Evolutionary conservation across 805 yeast species (phyloP).

Genomic region (Cephaloascus fragrans): DNA sequence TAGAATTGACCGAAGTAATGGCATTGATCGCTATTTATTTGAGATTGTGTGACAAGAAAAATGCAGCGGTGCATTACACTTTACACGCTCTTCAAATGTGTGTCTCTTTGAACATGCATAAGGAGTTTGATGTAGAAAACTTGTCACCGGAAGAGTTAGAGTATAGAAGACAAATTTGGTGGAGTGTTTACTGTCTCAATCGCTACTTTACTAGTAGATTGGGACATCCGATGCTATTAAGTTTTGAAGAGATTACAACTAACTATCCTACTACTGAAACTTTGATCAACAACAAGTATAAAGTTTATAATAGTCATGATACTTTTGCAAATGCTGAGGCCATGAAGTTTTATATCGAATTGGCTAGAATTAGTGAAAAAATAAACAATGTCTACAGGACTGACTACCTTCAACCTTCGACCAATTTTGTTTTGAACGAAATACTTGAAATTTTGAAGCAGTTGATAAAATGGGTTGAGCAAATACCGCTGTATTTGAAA

Average conservation of each 20-base stretch:
- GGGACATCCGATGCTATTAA: slow-evolving; percentile 15
- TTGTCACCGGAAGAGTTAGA: slow-evolving; percentile 2
- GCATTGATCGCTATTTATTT: slow-evolving; percentile 15
- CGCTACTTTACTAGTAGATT: slow-evolving; percentile 14
- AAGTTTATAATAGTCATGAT: slow-evolving; percentile 2
- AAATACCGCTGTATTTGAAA: slow-evolving; percentile 10
- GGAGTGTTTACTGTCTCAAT: slow-evolving; percentile 17
- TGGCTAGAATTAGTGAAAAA: slow-evolving; percentile 15
- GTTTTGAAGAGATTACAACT: slow-evolving; percentile 10
- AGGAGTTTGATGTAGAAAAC: slow-evolving; percentile 5
- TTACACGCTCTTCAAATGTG: slow-evolving; percentile 16
- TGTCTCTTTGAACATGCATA: slow-evolving; percentile 16
- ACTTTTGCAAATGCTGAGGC: slow-evolving; percentile 7
- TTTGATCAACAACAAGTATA: neutral
- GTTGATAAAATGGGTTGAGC: slow-evolving; percentile 13
- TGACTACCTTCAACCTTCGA: slow-evolving; percentile 8
- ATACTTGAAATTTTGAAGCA: slow-evolving; percentile 5
- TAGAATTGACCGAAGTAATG: slow-evolving; percentile 12
- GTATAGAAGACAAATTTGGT: slow-evolving; percentile 9
- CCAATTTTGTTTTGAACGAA: slow-evolving; percentile 4
- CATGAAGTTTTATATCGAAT: slow-evolving; percentile 11
- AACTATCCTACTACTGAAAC: slow-evolving; percentile 1
- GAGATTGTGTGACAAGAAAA: slow-evolving; percentile 16
- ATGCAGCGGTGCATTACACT: slow-evolving; percentile 14
- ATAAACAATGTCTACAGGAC: slow-evolving; percentile 13